These are phyloP conservation scores for Eucalyptus globulus DNA, from an alignment of 345 rosid species.

Conservation along the genomic window DNA sequence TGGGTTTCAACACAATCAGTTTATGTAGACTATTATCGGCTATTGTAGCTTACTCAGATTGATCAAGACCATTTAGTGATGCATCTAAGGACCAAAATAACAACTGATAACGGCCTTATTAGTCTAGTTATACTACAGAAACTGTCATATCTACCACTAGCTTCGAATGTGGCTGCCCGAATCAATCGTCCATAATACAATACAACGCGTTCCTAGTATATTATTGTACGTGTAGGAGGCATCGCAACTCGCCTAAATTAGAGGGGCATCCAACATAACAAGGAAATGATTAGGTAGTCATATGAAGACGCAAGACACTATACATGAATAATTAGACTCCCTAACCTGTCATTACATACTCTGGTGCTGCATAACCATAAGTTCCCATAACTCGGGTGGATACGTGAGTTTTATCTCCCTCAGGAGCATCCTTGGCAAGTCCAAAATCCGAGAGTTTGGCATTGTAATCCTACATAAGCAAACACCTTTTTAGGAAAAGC, in stretches of 20 bases:
- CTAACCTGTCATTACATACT: slow-evolving; percentile 81
- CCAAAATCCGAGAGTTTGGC: slow-evolving; percentile 86
- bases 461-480: slow-evolving; percentile 57
- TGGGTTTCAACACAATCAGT: background rate
- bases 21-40: background rate
- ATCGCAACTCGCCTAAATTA: background rate
- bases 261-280: background rate
- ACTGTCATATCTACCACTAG: background rate
- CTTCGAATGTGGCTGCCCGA: background rate
- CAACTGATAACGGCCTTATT: background rate
- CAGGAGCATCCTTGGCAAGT: slow-evolving; percentile 83
- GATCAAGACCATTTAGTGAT: background rate
- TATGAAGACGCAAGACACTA: background rate
- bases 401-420: slow-evolving; percentile 72
- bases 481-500: background rate
- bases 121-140: background rate
- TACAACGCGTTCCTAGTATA: background rate
- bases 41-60: background rate
- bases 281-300: background rate
- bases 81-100: background rate
- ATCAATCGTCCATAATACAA: background rate
- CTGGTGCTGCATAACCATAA: slow-evolving; percentile 87
- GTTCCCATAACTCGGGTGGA: slow-evolving; percentile 89
- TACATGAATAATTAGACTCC: background rate
- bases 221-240: background rate